Base-by-base conservation (phyloP, 1,139 yeast species). In the Pneumocystis canis region DNA sequence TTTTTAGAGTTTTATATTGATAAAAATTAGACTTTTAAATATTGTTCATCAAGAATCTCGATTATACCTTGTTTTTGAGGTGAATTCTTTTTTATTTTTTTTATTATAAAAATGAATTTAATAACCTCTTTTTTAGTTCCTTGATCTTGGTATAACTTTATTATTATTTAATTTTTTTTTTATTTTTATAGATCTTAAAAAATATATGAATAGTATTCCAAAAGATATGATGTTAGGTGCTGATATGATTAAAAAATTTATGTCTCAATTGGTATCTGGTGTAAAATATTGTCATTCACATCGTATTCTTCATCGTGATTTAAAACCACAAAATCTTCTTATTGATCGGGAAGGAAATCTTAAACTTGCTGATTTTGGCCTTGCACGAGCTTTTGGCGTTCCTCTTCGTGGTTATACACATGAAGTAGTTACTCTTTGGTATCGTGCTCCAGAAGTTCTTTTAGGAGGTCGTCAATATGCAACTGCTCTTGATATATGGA, bases 401-500 rank as follows among this genome's bases (percentile, higher is more conserved):
- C 98, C 98, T 1, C 78, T 92, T 67, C 81, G 97, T 72, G 96
- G 97, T 2, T 57, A 57, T 30, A 57, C 59, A 7, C 59, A 98
- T 67, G 71, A 65, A 60, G 99, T 92, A 56, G 99, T 92, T 54
- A 92, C 99, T 0, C 77, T 92, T 67, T 92, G 99, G 99, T 92
- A 92, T 75, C 81, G 99, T 67, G 97, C 99, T 0, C 98, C 98
- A 0, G 99, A 92, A 73, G 98, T 92, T 57, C 77, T 92, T 63
- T 81, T 92, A 74, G 99, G 99, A 0, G 88, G 96, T 0, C 82
- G 97, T 69, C 89, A 95, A 61, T 92, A 92, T 74, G 87, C 96
- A 39, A 92, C 98, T 0, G 88, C 96, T 0, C 92, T 92, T 67
- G 99, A 92, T 74, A 89, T 92, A 76, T 92, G 99, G 99, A 89